phyloP scores from a whole-genome alignment of 352 stramenopile species.

The Phytophthora meadii region DNA sequence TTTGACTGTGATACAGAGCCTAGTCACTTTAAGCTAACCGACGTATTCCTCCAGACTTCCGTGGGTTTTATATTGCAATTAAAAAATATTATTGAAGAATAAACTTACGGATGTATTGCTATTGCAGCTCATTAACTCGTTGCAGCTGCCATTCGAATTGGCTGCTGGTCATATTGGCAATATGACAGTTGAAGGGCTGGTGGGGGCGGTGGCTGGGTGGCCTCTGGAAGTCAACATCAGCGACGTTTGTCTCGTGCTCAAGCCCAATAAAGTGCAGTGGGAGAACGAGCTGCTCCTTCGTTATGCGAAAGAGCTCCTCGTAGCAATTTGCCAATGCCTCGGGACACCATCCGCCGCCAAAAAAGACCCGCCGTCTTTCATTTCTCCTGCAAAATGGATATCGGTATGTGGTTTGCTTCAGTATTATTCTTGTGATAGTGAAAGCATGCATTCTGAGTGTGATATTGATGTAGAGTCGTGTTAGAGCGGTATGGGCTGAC shows the following conservation, averaged over 20 bases:
- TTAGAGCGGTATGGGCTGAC: slow-evolving; percentile 55
- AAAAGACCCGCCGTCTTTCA: slow-evolving; percentile 37
- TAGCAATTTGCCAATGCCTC: slow-evolving; percentile 66
- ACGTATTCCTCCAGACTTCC: slow-evolving; percentile 72
- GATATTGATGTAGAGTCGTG: slow-evolving; percentile 41
- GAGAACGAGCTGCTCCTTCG: slow-evolving; percentile 72
- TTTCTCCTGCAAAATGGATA: slow-evolving; percentile 73
- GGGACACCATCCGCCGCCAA: slow-evolving; percentile 37
- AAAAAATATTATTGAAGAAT: not conserved
- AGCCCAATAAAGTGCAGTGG: slow-evolving; percentile 65
- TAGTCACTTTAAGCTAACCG: slow-evolving; percentile 67
- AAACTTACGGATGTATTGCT: not conserved
- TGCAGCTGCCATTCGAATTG: slow-evolving; percentile 75
- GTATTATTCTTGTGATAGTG: not conserved
- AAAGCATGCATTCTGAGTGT: slow-evolving; percentile 2
- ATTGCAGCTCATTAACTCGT: slow-evolving; percentile 60
- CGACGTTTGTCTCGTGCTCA: slow-evolving; percentile 70
- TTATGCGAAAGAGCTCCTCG: slow-evolving; percentile 70
- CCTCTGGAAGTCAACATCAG: slow-evolving; percentile 59
- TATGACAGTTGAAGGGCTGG: slow-evolving; percentile 64
- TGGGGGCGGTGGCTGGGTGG: slow-evolving; percentile 64
- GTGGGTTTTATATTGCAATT: slow-evolving; percentile 24
- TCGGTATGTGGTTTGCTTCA: slow-evolving; percentile 29
- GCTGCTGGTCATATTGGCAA: slow-evolving; percentile 73
- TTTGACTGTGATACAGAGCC: slow-evolving; percentile 42